Conservation (phyloP, 1,139 yeast genomes). For the Suhomyces coccinellae region DNA sequence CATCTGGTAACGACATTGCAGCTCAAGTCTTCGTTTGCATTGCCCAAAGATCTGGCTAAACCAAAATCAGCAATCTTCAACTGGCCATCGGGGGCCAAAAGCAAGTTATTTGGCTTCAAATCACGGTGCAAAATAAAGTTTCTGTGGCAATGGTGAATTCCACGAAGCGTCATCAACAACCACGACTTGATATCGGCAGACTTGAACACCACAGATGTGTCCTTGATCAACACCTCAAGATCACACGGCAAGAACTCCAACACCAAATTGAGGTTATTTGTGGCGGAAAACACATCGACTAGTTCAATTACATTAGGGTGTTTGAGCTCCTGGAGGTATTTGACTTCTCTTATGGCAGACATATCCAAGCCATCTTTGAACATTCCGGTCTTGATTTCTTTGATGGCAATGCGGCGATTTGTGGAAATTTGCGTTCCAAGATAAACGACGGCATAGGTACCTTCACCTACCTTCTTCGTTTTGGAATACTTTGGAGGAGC, state of each 20-base stretch:
- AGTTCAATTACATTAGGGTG: slow-evolving; percentile 86
- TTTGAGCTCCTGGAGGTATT: slow-evolving; percentile 81
- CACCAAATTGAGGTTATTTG: slow-evolving; percentile 76
- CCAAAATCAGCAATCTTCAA: slow-evolving; percentile 97
- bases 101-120: slow-evolving; percentile 77
- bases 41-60: slow-evolving; percentile 79
- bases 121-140: slow-evolving; percentile 89
- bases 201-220: slow-evolving; percentile 70
- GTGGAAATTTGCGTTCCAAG: slow-evolving; percentile 67
- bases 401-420: slow-evolving; percentile 75
- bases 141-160: slow-evolving; percentile 93
- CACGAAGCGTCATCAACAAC: slow-evolving; percentile 91
- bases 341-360: slow-evolving; percentile 96
- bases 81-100: slow-evolving; percentile 83
- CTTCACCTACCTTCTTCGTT: slow-evolving; percentile 94
- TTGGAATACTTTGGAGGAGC: slow-evolving; percentile 34
- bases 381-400: slow-evolving; percentile 91
- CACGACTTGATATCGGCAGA: slow-evolving; percentile 91
- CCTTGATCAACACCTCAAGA: slow-evolving; percentile 85
- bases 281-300: slow-evolving; percentile 78
- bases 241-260: slow-evolving; percentile 91
- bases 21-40: slow-evolving; percentile 77
- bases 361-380: slow-evolving; percentile 96
- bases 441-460: slow-evolving; percentile 97
- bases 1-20: slow-evolving; percentile 96